Conservation (phyloP, 2,329 filamentous ascomycete genomes). For the Ramularia endophylla region DNA sequence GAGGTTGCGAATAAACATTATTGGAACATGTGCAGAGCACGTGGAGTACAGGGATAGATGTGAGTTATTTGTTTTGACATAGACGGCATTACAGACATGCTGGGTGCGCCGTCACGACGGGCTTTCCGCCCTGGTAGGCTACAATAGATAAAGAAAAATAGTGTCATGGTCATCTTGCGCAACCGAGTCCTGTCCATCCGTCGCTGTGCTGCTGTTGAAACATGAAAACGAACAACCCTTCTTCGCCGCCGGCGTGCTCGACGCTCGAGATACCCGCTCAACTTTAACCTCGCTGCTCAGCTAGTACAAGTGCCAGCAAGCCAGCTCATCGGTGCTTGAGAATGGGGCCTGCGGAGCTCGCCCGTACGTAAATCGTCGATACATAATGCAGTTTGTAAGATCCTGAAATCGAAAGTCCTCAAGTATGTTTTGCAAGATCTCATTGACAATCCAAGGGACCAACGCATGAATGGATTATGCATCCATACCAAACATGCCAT, state of each 20-base stretch:
- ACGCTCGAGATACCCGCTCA: constrained; percentile 12
- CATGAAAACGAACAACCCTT: too few species aligned
- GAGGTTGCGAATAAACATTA: too few species aligned
- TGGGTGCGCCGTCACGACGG: too few species aligned
- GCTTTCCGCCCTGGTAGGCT: too few species aligned
- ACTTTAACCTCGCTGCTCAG: constrained; percentile 25
- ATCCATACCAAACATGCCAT: constrained; percentile 98
- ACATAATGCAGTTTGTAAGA: constrained; percentile 15
- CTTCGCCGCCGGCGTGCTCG: constrained; percentile 8
- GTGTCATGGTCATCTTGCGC: neutral
- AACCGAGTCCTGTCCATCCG: neutral
- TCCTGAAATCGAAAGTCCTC: constrained; percentile 8
- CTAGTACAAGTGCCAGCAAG: neutral
- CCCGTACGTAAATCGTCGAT: constrained; percentile 4
- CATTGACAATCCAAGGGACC: constrained; percentile 7
- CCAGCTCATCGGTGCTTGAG: constrained; percentile 23
- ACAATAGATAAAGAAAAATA: too few species aligned
- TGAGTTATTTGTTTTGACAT: too few species aligned
- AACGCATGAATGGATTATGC: constrained; percentile 46
- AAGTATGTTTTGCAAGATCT: constrained; percentile 4
- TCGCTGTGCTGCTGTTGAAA: neutral
- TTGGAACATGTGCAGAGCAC: too few species aligned
- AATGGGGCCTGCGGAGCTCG: constrained; percentile 20
- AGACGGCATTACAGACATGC: too few species aligned
- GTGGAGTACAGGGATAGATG: too few species aligned